Conservation (phyloP, 1,284 basidiomycete genomes). For the Exsudoporus floridanus region DNA sequence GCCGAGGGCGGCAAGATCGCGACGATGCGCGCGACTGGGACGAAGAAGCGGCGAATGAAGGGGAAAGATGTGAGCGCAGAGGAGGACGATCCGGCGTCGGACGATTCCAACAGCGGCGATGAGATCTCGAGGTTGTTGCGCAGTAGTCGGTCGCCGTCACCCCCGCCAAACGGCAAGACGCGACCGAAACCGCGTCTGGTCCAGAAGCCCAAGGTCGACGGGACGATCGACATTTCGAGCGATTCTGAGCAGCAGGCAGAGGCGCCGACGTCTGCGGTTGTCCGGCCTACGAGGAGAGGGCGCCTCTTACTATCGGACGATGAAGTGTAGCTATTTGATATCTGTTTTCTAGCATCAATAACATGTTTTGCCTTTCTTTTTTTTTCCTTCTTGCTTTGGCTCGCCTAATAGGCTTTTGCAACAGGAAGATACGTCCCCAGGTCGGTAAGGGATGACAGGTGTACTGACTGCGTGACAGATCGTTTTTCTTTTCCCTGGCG, state of each 20-base stretch:
- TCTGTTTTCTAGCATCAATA: conserved; percentile 3
- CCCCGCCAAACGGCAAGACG: conserved; percentile 9
- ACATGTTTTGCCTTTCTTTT: not conserved
- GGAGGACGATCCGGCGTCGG: conserved; percentile 10
- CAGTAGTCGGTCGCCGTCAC: conserved; percentile 29
- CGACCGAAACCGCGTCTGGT: conserved; percentile 34
- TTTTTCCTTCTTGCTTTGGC: too few relatives aligned
- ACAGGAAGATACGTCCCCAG: conserved; percentile 7
- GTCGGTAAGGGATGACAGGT: not conserved
- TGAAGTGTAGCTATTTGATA: conserved; percentile 24
- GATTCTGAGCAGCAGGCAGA: conserved; percentile 20
- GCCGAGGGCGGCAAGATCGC: conserved; percentile 44
- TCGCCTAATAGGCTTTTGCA: conserved; percentile 9
- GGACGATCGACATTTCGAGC: conserved; percentile 26
- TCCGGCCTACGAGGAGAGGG: conserved; percentile 29
- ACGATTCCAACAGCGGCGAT: conserved; percentile 27
- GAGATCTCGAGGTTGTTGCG: conserved; percentile 23
- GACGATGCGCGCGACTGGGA: conserved; percentile 65
- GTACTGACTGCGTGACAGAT: not conserved
- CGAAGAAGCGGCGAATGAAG: conserved; percentile 60
- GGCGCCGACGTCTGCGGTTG: conserved; percentile 6
- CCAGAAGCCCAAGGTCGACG: conserved; percentile 14
- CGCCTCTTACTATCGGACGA: conserved; percentile 50
- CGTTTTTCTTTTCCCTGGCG: not conserved
- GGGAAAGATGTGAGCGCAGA: conserved; percentile 13